Base-by-base conservation (phyloP, 2,329 filamentous ascomycete species). In the Aspergillus fijiensis region DNA sequence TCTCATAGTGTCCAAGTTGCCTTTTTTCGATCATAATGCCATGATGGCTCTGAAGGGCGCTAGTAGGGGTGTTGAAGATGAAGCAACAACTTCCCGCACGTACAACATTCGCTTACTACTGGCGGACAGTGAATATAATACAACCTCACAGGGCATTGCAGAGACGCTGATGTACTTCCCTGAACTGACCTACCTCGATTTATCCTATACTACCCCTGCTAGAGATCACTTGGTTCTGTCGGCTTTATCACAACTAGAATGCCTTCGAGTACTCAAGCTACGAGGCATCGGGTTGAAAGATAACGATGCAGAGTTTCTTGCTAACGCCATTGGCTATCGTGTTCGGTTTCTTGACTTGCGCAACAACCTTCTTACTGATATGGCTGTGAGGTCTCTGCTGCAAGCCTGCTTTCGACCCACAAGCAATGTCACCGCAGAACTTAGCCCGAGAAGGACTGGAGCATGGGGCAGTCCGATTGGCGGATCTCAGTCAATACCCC, bases 21-120 rank as follows among this genome's bases (percentile, higher is more conserved):
- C 85, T 0, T 87, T 87, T 68, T 87, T 88, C 66, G 85, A 88
- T 59, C 84, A 88, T 68, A 80, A 81, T 61, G 79, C 84, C 19
- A 78, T 87, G 57, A 74, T 80, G 59, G 82, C 80, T 2, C 67
- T 87, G 57, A 79, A 75, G 55, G 68, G 74, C 25, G 63, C 64
- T 10, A 56, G 67, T 10, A 58, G 54, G 14, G 16, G 48, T 53
- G 55, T 51, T 21, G 60, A 56, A 45, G 52, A 57, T 27, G 54
- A 27, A 27, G n/a, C 55, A 51, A 53, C 55, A 51, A 51, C 55
- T 35, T 61, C 62, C 31, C 60, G 51, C 21, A 66, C 73, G 4
- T 84, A 84, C 64, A 77, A 78, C 19, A 69, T 87, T 27, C 82
- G 84, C 31, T 72, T 87, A 4, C 73, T 88, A 7, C 76, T 86